Base-by-base conservation (phyloP, 495 filamentous ascomycete genomes). In the Xylona heveae region DNA sequence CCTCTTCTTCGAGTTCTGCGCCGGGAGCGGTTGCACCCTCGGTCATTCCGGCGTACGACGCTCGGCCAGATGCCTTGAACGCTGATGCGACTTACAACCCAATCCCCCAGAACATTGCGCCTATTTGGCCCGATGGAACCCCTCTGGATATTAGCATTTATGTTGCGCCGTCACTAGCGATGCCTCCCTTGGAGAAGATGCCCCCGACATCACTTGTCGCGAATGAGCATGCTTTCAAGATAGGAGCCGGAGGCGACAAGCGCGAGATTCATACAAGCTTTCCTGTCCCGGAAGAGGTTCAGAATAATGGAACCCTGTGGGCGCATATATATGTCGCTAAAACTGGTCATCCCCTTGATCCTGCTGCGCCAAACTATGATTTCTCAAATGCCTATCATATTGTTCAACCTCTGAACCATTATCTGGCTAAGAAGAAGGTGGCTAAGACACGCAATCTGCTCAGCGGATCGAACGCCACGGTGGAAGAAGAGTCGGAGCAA, bases 261-360 rank as follows among this genome's bases (percentile, higher is more conserved):
- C 67, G 90, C 16, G 64, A 72, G 33, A 66, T 80, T 24, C 71
- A 82, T 29, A 78, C 76, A n/a, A 66, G 57, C 24, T 78, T 95
- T 45, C 50, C 61, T 19, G 66, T 95, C 6, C 85, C 88, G 2
- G 62, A 63, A 38, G 54, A 67, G 18, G 84, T 90, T 2, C 82
- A 94, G 52, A 66, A 81, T 34, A 95, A 95, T 47, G 84, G 80
- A 21, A 93, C 88, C 1, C 59, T 95, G 8, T 97, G 78, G 68
- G 83, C 75, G 5, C 88, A 97, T 50, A 85, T 93, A 44, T 92
- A 80, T 42, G 58, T 97, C 38, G 78, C 66, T 6, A 62, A 85
- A 27, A 59, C 72, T 4, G 85, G 83, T 9, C 58, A 64, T 28
- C 53, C 64, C 15, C 49, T 92, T 15, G 90, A 95, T 43, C 88